Evolutionary conservation across 2,329 filamentous ascomycete genomes (phyloP).

Genomic region (Saccharata proteae): DNA sequence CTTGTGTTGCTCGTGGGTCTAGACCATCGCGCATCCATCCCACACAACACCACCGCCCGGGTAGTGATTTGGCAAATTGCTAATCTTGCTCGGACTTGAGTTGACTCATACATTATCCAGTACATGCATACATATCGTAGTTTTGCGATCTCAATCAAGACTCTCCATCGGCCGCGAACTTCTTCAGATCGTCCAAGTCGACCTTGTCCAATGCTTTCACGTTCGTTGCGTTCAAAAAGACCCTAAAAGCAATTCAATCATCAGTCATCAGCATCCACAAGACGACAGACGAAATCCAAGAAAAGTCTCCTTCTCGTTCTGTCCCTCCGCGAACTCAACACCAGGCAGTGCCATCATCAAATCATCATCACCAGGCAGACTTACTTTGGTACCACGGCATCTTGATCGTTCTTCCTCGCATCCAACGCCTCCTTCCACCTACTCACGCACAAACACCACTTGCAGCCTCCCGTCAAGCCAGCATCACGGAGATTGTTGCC

Average conservation of each 20-base stretch:
- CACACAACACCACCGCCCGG: too few relatives aligned
- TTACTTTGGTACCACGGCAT: conserved; percentile 33
- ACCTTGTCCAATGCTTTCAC: conserved; percentile 38
- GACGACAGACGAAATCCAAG: background rate
- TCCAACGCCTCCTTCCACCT: conserved; percentile 50
- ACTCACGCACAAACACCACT: conserved; percentile 50
- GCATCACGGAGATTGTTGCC: conserved; percentile 47
- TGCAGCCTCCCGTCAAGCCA: conserved; percentile 46
- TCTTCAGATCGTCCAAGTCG: conserved; percentile 36
- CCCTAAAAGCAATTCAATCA: conserved; percentile 13
- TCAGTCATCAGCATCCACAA: conserved; percentile 1
- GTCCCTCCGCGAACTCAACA: too few relatives aligned
- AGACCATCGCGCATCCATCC: too few relatives aligned
- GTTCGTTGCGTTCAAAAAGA: conserved; percentile 42
- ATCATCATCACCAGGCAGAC: too few relatives aligned
- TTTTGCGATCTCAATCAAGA: too few relatives aligned
- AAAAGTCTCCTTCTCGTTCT: too few relatives aligned
- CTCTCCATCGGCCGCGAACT: conserved; percentile 35
- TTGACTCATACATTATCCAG: too few relatives aligned
- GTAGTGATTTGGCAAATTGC: too few relatives aligned
- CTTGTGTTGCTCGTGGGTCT: too few relatives aligned
- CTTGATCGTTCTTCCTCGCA: conserved; percentile 36
- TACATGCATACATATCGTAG: too few relatives aligned
- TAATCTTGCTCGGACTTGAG: too few relatives aligned
- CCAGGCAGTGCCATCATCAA: too few relatives aligned